Base-by-base conservation (phyloP, 805 yeast species). In the Candida incommunis region DNA sequence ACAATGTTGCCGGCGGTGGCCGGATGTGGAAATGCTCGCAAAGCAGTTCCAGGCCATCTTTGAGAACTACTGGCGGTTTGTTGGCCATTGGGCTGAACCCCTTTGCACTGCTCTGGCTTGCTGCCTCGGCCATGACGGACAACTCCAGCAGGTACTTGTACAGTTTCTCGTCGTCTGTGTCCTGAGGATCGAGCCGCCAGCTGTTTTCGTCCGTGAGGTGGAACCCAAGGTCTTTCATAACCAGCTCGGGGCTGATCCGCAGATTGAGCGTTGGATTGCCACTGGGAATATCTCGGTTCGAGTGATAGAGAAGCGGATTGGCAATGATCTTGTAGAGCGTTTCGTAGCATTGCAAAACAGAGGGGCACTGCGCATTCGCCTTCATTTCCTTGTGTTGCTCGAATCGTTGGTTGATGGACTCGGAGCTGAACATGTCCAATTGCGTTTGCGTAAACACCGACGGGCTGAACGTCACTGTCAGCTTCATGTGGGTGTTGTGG, bases 321-420 rank as follows among this genome's bases (percentile, higher is more conserved):
- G 69, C 74, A 41, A 84, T 62, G 5, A 82, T 80, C 48, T 75
- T 76, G 51, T 72, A 69, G 16, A 85, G 54, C 0, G 85, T 80
- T 42, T 66, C 65, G 21, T 82, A 64, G 52, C 94, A 80, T 40
- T 71, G 73, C 0, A 72, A 58, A 2, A 78, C 72, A 2, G 74
- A 62, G 0, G 94, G 88, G 1, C 61, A 52, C 1, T 59, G 49
- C 45, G 51, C 58, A 51, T 29, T 59, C 40, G 43, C 56, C 53
- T 41, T 58, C 54, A 43, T 51, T 52, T n/a, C 47, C 23, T 35
- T 44, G 25, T 40, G 46, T 48, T 35, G 68, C 3, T 65, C 61
- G 50, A 74, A 76, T 51, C 94, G 67, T 4, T 61, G 56, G 42
- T 65, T 66, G 41, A 86, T 80, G 15, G 66, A 66, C 1, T 66